Conservation (phyloP, 345 rosid genomes). For the Pugionium dolabratum region DNA sequence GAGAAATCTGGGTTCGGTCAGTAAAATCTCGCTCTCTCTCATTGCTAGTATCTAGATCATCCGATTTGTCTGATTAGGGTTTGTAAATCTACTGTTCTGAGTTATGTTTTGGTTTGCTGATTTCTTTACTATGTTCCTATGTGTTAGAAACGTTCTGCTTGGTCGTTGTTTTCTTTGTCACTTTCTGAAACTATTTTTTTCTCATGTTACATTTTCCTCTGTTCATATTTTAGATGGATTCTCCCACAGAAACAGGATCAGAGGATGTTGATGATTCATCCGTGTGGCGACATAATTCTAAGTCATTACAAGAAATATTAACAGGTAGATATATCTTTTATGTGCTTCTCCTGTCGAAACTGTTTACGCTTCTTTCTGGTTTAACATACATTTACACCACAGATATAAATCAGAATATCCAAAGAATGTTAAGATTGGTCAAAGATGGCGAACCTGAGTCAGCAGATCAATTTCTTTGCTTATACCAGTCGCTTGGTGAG, state of each 20-base stretch:
- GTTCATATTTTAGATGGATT: conserved; percentile 31
- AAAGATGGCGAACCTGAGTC: conserved; percentile 2
- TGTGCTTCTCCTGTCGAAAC: neutral
- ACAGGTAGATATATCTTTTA: conserved; percentile 43
- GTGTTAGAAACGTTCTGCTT: neutral
- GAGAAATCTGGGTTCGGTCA: conserved; percentile 1
- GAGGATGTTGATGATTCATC: conserved; percentile 26
- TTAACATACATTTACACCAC: neutral
- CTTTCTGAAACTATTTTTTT: too few species aligned
- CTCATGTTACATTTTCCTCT: neutral
- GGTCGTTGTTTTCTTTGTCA: neutral
- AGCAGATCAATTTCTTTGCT: conserved; percentile 19
- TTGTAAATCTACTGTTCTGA: neutral
- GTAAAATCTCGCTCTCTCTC: neutral
- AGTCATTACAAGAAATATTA: conserved; percentile 52
- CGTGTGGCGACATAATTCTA: conserved; percentile 45
- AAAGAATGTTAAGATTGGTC: conserved; percentile 24
- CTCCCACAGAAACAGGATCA: conserved; percentile 8
- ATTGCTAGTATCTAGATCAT: neutral
- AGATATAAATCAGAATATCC: conserved; percentile 26
- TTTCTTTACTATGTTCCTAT: neutral
- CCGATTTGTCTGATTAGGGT: conserved; percentile 9
- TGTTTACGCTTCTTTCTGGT: neutral
- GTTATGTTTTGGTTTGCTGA: neutral
- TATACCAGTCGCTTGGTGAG: conserved; percentile 37